Base-by-base conservation (phyloP, 805 yeast species). In the Candida coquimbonensis region DNA sequence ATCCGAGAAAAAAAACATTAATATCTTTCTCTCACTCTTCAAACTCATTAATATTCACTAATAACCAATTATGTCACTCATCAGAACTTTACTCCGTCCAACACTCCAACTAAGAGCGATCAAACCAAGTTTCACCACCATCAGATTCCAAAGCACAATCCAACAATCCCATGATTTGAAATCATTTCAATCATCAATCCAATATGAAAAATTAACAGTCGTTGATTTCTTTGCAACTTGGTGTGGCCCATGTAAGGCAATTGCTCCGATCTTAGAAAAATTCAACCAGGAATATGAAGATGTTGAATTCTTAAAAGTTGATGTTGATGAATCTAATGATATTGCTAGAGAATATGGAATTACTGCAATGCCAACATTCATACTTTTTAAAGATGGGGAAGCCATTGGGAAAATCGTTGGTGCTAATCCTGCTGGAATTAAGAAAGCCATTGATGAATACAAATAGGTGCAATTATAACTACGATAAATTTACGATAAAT, bases 181-280 rank as follows among this genome's bases (percentile, higher is more conserved):
- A 8, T 70, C 69, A 27, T 74, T 73, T 57, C 62, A 66, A 38
- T 49, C 54, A 6, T 53, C 63, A 4, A 65, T 67, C 38, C 51
- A 60, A 31, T 49, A 60, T 12, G 61, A 67, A 33, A 70, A 74
- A 46, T 60, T 77, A 34, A 67, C 81, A 2, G 66, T 81, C 3
- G 74, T 81, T 42, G 87, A 82, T 59, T 82, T 81, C 60, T 79
- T 73, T 62, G 87, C 88, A 31, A 74, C 79, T 11, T 82, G 88
- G 88, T 82, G 88, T 63, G 87, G 83, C 8, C 88, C 88, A n/a
- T 82, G 88, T 56, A 80, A 77, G 54, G 83, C 83, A n/a, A 73
- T 82, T 55, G 71, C 82, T 3, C 88, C 88, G 14, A 61, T 76
- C 19, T 60, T 80, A 39, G 72, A 73, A 19, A 66, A 69, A 45